These are phyloP conservation scores for Alternaria brassicicola DNA, from an alignment of 2,329 filamentous ascomycete species.

Conservation along the genomic window DNA sequence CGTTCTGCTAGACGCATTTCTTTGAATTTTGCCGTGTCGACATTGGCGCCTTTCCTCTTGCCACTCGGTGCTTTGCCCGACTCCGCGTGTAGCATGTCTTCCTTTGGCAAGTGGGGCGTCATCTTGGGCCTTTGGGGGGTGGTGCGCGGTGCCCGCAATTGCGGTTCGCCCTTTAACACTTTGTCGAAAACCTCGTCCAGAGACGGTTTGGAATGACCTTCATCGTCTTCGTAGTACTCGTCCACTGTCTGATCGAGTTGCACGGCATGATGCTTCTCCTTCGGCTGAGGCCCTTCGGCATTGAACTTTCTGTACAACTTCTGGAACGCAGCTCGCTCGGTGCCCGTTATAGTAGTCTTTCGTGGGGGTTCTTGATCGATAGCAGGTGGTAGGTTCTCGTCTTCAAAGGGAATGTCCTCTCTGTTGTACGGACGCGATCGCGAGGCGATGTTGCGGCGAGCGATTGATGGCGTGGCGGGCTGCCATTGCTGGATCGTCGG, in stretches of 20 bases:
- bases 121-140: constrained; percentile 9
- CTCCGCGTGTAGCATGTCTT: constrained; percentile 2
- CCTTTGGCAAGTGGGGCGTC: neutral
- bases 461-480: constrained; percentile 20
- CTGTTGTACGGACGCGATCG: constrained; percentile 21
- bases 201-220: constrained; percentile 21
- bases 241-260: constrained; percentile 40
- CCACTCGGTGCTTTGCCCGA: constrained; percentile 15
- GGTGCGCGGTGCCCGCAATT: neutral
- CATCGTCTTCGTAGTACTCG: constrained; percentile 42
- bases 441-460: constrained; percentile 30
- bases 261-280: constrained; percentile 18
- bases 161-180: constrained; percentile 26
- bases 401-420: constrained; percentile 24
- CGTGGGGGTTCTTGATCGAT: constrained; percentile 25
- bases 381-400: constrained; percentile 22
- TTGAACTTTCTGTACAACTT: constrained; percentile 42
- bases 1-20: constrained; percentile 51
- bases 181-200: constrained; percentile 44
- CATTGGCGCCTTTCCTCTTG: constrained; percentile 2
- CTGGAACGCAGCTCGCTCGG: constrained; percentile 45
- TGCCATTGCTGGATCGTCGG: constrained; percentile 61
- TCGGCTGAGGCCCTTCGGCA: constrained; percentile 24
- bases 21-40: constrained; percentile 21
- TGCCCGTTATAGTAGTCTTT: constrained; percentile 44